Base-by-base conservation (phyloP, 2,329 filamentous ascomycete genomes). In the Penicillium palitans region DNA sequence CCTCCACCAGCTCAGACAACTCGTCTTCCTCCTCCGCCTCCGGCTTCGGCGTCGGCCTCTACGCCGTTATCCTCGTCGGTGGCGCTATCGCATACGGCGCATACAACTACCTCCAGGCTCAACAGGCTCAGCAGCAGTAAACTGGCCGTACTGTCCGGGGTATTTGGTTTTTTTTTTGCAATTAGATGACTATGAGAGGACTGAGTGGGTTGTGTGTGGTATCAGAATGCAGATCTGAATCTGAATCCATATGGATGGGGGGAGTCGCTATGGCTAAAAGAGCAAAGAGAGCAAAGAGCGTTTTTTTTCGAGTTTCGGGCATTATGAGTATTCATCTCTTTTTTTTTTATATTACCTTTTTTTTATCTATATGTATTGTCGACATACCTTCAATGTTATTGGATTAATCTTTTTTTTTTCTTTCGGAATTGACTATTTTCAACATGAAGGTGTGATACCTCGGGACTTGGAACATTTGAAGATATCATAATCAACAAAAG, bases 91-190 rank as follows among this genome's bases (percentile, higher is more conserved):
- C 90, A 63, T 98, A 91, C 80, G 84, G 84, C 68, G 90, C 84
- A 70, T 97, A 93, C 83, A 88, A 93, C 78, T 96, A 95, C 82
- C 76, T 96, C 69, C 87, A 93, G 81, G 63, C 69, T 46, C 65
- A 69, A 59, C 64, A 70, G 63, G 57, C 65, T 57, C 45, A 67
- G 57, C 64, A 71, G 63, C 68, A 72, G 58, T 50, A 50, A 46
- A 24, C 29, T 21, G 4, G 46, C 6, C n/a, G 24, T 2, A 4
- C 13, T 44, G n/a, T 39, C 8, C 0, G 12, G 15, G 33, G 12
- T 31, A 13, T 47, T 19, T 17, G 12, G 21, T 37, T 17, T 7
- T 37, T 17, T 7, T 29, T 37, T 25, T 39, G 25, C 41, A 54
- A 47, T 54, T 54, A 47, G 41, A 54, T 27, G 51, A 46, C 19